phyloP scores from a whole-genome alignment of 805 yeast species.

The Candida maesae region DNA sequence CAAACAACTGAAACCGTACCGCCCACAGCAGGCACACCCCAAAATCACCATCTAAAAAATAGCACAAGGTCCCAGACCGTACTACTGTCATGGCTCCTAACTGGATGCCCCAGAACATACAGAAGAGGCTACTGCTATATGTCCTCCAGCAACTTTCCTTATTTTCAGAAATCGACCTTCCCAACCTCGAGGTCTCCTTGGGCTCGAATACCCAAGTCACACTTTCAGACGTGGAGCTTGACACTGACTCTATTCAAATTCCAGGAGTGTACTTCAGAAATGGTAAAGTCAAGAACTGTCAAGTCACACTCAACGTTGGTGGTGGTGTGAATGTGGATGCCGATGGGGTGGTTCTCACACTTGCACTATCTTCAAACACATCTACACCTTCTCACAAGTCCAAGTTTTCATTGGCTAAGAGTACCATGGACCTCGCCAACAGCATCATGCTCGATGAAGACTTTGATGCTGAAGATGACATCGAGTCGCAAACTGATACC shows the following conservation, averaged over 20 bases:
- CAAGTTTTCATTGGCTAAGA: constrained; percentile 58
- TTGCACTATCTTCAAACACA: constrained; percentile 30
- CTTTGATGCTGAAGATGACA: constrained; percentile 12
- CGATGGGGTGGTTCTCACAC: constrained; percentile 47
- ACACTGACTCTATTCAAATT: constrained; percentile 62
- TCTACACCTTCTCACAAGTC: constrained; percentile 23
- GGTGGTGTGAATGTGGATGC: constrained; percentile 69
- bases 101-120: constrained; percentile 86
- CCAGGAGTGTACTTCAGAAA: constrained; percentile 62
- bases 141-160: constrained; percentile 76
- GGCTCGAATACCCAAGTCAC: constrained; percentile 51
- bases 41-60: too few species aligned
- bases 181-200: constrained; percentile 76
- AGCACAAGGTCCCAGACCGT: too few species aligned
- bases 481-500: constrained; percentile 11
- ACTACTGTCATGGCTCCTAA: constrained; percentile 31
- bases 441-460: constrained; percentile 33
- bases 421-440: constrained; percentile 71
- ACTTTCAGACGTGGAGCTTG: constrained; percentile 62
- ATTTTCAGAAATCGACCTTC: constrained; percentile 77
- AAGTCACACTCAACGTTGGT: constrained; percentile 57
- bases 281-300: constrained; percentile 55
- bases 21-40: too few species aligned
- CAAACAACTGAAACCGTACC: too few species aligned
- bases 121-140: constrained; percentile 74